phyloP scores from a whole-genome alignment of 2,329 filamentous ascomycete species.

The Penicillium decumbens region DNA sequence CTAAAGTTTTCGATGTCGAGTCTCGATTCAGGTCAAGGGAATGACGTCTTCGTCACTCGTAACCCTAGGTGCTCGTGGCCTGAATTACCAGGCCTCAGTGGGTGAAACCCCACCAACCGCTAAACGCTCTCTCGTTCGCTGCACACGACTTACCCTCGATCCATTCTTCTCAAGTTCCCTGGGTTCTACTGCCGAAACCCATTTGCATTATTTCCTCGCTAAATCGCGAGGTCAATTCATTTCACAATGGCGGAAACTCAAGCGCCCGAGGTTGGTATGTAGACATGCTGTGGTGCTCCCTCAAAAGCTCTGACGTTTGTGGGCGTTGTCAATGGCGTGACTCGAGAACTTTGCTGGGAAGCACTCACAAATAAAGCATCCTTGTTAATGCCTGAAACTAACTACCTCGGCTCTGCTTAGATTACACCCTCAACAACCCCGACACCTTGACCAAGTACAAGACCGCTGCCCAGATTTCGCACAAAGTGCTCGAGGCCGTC shows the following conservation, averaged over 20 bases:
- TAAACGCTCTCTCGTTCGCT: slow-evolving; percentile 23
- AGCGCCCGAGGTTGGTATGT: slow-evolving; percentile 42
- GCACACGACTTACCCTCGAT: slow-evolving; percentile 29
- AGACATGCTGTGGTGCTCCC: slow-evolving; percentile 23
- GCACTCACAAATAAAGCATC: background rate
- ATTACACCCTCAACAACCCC: slow-evolving; percentile 85
- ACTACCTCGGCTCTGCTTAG: slow-evolving; percentile 44
- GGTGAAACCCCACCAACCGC: slow-evolving; percentile 23
- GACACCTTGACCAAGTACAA: slow-evolving; percentile 99
- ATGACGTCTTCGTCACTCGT: slow-evolving; percentile 23
- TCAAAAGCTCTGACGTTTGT: slow-evolving; percentile 34
- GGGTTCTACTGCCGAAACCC: slow-evolving; percentile 17
- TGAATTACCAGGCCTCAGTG: slow-evolving; percentile 14
- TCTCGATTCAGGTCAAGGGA: background rate
- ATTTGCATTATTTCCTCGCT: slow-evolving; percentile 18
- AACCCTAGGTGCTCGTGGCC: slow-evolving; percentile 20
- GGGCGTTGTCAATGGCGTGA: slow-evolving; percentile 22
- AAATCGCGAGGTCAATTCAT: slow-evolving; percentile 24
- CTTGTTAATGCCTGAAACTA: slow-evolving; percentile 5
- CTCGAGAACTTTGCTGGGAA: slow-evolving; percentile 20
- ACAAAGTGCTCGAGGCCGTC: slow-evolving; percentile 89
- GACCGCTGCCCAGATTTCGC: slow-evolving; percentile 88
- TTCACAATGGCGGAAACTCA: slow-evolving; percentile 40
- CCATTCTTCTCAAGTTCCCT: slow-evolving; percentile 22
- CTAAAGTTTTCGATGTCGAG: background rate